A percentile compares a stretch with the other conserved stretches of the same genome.
Evolutionary conservation across 208 protist species (phyloP).

Genomic region (Wallacemonas sp.): DNA sequence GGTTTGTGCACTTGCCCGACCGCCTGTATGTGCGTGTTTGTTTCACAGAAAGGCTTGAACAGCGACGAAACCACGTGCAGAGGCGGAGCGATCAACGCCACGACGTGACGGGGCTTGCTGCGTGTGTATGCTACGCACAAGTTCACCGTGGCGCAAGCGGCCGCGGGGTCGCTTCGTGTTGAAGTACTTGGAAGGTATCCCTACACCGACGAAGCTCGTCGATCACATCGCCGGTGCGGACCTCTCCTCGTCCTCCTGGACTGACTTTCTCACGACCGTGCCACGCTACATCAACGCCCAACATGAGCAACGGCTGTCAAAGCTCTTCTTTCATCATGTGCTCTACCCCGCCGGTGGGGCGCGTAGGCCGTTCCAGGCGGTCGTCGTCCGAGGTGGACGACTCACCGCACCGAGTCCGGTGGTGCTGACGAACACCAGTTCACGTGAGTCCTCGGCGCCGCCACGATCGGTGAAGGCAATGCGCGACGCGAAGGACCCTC

Average conservation of each 20-base stretch:
- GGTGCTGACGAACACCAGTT: background rate
- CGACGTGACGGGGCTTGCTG: no score
- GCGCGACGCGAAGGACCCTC: slow-evolving; percentile 13
- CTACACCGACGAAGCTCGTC: slow-evolving; percentile 45
- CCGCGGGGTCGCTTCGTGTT: slow-evolving; percentile 43
- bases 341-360: slow-evolving; percentile 73
- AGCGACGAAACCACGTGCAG: no score
- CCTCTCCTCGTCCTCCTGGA: slow-evolving; percentile 28
- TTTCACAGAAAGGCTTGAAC: no score
- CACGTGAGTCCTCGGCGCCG: background rate
- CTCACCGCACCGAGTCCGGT: slow-evolving; percentile 12
- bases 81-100: no score
- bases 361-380: slow-evolving; percentile 60
- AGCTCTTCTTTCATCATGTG: slow-evolving; percentile 79
- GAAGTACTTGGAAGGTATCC: slow-evolving; percentile 78
- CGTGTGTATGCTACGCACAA: slow-evolving; percentile 11
- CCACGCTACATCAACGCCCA: slow-evolving; percentile 60
- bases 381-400: slow-evolving; percentile 63
- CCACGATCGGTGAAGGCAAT: background rate
- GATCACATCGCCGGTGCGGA: slow-evolving; percentile 81
- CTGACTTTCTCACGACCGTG: slow-evolving; percentile 55
- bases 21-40: slow-evolving; percentile 1
- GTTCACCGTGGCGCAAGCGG: slow-evolving; percentile 16
- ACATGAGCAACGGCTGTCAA: slow-evolving; percentile 61
- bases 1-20: no score